A percentile compares a stretch with the other conserved stretches of the same genome.
Evolutionary conservation across 2,329 filamentous ascomycete species (phyloP).

Genomic region (Pseudofabraea citricarpa): DNA sequence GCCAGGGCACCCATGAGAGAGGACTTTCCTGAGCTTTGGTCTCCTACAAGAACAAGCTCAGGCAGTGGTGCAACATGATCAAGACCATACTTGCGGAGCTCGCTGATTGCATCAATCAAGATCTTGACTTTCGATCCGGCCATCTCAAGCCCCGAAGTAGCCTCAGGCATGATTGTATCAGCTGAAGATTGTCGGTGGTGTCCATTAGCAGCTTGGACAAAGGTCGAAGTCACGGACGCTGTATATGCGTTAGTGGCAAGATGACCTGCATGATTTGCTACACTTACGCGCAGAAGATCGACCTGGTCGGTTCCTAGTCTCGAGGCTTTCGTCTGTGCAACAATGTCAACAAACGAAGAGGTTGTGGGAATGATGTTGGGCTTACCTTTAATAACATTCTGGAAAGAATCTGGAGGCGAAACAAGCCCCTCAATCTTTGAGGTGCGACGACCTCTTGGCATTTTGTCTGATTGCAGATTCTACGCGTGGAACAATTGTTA

Average conservation of each 20-base stretch:
- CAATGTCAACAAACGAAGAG: too few relatives aligned
- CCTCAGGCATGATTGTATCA: conserved; percentile 6
- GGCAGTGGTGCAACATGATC: conserved; percentile 64
- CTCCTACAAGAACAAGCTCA: conserved; percentile 77
- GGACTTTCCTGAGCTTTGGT: conserved; percentile 81
- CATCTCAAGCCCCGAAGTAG: conserved; percentile 37
- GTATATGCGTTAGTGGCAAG: background rate
- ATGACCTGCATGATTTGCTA: background rate
- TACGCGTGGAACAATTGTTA: too few relatives aligned
- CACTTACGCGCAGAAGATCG: conserved; percentile 10
- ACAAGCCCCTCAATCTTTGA: too few relatives aligned
- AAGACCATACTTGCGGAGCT: conserved; percentile 68
- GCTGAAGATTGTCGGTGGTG: background rate
- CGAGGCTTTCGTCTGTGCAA: background rate
- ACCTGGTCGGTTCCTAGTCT: background rate
- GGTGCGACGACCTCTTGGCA: too few relatives aligned
- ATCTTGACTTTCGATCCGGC: conserved; percentile 61
- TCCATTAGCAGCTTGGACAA: background rate
- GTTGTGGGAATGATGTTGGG: too few relatives aligned
- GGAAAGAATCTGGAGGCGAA: too few relatives aligned
- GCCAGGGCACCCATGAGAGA: conserved; percentile 58
- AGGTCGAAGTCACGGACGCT: background rate
- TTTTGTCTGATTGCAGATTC: too few relatives aligned
- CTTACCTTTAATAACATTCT: too few relatives aligned
- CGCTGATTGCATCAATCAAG: conserved; percentile 60